Percentiles rank a stretch among this genome's conserved stretches.
phyloP scores from a whole-genome alignment of 2,329 filamentous ascomycete genomes.

The Aspergillus chevalieri region DNA sequence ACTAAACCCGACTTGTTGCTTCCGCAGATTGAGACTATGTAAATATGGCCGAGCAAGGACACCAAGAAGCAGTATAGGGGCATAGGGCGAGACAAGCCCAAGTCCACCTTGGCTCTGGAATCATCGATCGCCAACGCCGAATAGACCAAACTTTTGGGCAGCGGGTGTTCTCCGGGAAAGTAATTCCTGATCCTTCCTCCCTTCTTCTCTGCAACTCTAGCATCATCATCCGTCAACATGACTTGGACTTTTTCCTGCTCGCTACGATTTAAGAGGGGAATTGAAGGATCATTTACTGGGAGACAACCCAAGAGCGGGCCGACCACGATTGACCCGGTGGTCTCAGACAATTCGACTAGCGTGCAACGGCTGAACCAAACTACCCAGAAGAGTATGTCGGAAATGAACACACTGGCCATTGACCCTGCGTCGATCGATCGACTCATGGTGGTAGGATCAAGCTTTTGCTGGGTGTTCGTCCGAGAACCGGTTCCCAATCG shows the following conservation, averaged over 20 bases:
- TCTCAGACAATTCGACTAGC: too few relatives aligned
- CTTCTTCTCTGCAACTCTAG: too few relatives aligned
- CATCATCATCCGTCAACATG: too few relatives aligned
- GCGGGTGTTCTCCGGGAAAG: background rate
- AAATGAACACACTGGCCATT: too few relatives aligned
- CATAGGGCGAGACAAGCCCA: background rate
- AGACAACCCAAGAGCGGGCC: too few relatives aligned
- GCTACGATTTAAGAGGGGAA: too few relatives aligned
- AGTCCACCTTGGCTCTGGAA: background rate
- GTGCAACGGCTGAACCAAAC: too few relatives aligned
- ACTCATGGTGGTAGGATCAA: background rate
- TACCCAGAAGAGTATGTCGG: too few relatives aligned
- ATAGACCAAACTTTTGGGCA: background rate
- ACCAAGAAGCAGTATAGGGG: background rate
- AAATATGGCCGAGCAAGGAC: background rate
- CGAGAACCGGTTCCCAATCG: background rate
- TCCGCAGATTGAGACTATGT: background rate
- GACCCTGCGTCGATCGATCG: background rate
- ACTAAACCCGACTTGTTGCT: background rate
- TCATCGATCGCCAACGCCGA: background rate
- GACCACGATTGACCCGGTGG: too few relatives aligned
- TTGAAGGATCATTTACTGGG: too few relatives aligned
- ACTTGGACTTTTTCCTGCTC: too few relatives aligned
- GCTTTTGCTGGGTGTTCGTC: background rate
- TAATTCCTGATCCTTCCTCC: background rate